These are phyloP conservation scores for Scleroderma citrinum DNA, from an alignment of 768 basidiomycete genomes.

Conservation along the genomic window DNA sequence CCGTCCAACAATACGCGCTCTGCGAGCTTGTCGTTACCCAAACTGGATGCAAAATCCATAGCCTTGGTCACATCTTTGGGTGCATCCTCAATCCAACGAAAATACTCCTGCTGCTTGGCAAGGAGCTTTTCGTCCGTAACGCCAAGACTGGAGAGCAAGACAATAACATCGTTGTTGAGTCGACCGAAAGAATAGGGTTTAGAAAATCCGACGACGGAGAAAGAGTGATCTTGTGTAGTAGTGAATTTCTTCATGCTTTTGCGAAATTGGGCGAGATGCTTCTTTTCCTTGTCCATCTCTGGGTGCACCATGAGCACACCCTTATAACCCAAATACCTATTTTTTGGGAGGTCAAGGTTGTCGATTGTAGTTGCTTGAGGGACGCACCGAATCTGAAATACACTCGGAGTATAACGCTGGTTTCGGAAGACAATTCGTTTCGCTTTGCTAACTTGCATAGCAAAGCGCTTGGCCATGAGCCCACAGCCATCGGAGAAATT, in stretches of 20 bases:
- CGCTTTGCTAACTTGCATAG: constrained; percentile 44
- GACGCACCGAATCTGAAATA: constrained; percentile 56
- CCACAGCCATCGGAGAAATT: constrained; percentile 68
- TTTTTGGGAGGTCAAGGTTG: background rate
- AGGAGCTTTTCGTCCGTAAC: constrained; percentile 48
- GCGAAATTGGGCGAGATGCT: constrained; percentile 50
- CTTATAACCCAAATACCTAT: constrained; percentile 65
- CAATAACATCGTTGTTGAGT: constrained; percentile 65
- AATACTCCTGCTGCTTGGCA: constrained; percentile 52
- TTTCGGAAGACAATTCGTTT: constrained; percentile 54
- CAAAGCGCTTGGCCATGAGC: constrained; percentile 49
- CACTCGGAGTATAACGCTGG: constrained; percentile 51
- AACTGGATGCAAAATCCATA: constrained; percentile 50
- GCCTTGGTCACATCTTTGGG: constrained; percentile 43
- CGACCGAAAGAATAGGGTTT: constrained; percentile 59
- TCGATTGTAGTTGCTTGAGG: background rate
- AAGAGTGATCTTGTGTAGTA: constrained; percentile 49
- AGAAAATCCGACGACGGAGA: constrained; percentile 63
- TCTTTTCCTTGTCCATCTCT: constrained; percentile 42
- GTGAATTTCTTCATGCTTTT: constrained; percentile 69
- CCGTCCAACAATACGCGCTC: constrained; percentile 53
- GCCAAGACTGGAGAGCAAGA: constrained; percentile 59
- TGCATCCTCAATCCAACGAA: constrained; percentile 51
- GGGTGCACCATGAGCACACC: constrained; percentile 67
- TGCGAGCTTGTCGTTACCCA: constrained; percentile 43